Evolutionary conservation across 2,329 filamentous ascomycete species (phyloP).

Genomic region (Chrysosporium queenslandicum): DNA sequence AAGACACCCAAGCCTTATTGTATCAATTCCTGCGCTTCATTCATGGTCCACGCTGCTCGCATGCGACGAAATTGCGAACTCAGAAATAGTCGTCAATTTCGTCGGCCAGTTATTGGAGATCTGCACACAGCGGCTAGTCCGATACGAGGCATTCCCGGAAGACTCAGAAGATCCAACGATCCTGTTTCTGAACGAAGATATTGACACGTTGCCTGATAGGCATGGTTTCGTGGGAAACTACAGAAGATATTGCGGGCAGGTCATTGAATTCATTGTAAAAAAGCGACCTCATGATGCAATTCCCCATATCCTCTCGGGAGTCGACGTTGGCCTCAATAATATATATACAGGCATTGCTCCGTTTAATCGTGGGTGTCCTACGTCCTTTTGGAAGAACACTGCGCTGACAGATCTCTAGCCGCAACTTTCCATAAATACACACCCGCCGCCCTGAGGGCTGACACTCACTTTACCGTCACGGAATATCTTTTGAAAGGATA

Average conservation of each 20-base stretch:
- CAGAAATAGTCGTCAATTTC: conserved; percentile 47
- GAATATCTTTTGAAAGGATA: conserved; percentile 84
- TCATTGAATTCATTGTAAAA: conserved; percentile 79
- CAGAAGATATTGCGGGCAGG: conserved; percentile 72
- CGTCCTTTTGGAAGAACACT: neutral
- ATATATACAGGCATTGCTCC: conserved; percentile 61
- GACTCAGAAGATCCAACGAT: conserved; percentile 71
- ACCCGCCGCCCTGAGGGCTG: conserved; percentile 54
- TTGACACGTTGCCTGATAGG: conserved; percentile 84
- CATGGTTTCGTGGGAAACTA: conserved; percentile 97
- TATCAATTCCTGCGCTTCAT: conserved; percentile 86
- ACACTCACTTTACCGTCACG: conserved; percentile 81
- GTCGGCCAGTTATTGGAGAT: conserved; percentile 70
- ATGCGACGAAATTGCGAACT: conserved; percentile 56
- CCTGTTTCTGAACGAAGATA: conserved; percentile 79
- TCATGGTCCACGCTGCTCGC: conserved; percentile 77
- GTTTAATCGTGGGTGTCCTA: conserved; percentile 50
- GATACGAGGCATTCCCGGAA: conserved; percentile 77
- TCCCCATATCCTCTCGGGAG: conserved; percentile 70
- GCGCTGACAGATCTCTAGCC: conserved; percentile 20
- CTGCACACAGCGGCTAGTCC: conserved; percentile 71
- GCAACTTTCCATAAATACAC: conserved; percentile 34
- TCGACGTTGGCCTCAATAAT: conserved; percentile 62
- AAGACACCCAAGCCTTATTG: conserved; percentile 74
- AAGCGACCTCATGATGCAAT: conserved; percentile 76